These are phyloP conservation scores for Populus nigra DNA, from an alignment of 345 rosid genomes.

Conservation along the genomic window DNA sequence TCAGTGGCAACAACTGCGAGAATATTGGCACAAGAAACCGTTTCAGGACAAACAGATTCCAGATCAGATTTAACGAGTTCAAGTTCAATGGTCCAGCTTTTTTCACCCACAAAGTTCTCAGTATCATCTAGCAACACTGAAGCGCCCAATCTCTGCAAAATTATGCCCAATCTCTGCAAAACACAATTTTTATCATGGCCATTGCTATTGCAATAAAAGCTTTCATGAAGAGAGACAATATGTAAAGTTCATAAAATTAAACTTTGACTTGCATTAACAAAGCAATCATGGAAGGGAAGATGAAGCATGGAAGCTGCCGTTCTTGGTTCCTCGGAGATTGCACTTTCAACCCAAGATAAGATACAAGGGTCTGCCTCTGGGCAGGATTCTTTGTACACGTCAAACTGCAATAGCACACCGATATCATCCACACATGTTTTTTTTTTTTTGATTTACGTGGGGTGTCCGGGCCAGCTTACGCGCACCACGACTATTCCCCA, in stretches of 20 bases:
- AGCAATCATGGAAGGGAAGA: constrained; percentile 22
- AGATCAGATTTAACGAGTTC: constrained; percentile 69
- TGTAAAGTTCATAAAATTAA: not conserved
- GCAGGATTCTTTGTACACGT: constrained; percentile 49
- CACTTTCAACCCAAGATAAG: constrained; percentile 59
- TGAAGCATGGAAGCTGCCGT: constrained; percentile 21
- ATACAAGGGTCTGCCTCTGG: constrained; percentile 66
- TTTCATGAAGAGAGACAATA: not conserved
- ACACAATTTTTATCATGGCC: not conserved
- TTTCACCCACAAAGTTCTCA: constrained; percentile 59
- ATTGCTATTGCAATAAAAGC: not conserved
- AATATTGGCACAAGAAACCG: constrained; percentile 88
- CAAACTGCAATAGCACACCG: constrained; percentile 44
- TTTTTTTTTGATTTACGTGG: too few relatives aligned
- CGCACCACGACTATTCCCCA: too few relatives aligned
- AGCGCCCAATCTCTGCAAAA: constrained; percentile 76
- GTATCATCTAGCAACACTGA: constrained; percentile 76
- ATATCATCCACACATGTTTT: constrained; percentile 48
- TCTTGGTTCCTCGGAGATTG: constrained; percentile 38
- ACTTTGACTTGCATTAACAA: constrained; percentile 12
- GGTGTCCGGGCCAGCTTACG: too few relatives aligned
- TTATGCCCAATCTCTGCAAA: constrained; percentile 82
- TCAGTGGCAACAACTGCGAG: constrained; percentile 79
- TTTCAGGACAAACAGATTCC: constrained; percentile 66
- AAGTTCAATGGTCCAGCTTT: constrained; percentile 73